These are phyloP conservation scores for Leptographium lundbergii DNA, from an alignment of 2,329 filamentous ascomycete genomes.

Conservation along the genomic window DNA sequence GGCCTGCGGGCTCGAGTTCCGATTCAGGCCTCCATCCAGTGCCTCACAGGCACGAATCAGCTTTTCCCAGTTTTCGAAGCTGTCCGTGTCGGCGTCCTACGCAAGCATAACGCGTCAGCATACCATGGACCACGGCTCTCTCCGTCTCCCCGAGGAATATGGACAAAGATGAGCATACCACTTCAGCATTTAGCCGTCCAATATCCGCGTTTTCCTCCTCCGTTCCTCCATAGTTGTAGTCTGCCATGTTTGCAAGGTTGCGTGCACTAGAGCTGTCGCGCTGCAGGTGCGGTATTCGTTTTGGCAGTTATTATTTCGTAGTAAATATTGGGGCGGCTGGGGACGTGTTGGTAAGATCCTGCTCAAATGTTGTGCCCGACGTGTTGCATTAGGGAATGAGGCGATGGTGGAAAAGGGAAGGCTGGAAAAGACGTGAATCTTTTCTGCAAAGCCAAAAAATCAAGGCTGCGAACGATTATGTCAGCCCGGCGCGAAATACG, in stretches of 20 bases:
- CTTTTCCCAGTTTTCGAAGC: constrained; percentile 91
- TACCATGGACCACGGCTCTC: background rate
- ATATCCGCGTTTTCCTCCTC: constrained; percentile 77
- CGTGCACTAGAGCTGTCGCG: no score
- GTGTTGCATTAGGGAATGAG: background rate
- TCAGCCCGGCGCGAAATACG: background rate
- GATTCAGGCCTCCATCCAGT: constrained; percentile 85
- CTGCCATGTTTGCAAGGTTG: constrained; percentile 41
- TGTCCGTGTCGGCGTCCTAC: constrained; percentile 63
- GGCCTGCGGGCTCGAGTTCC: constrained; percentile 90
- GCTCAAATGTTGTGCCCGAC: background rate
- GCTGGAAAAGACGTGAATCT: background rate
- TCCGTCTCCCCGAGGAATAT: background rate
- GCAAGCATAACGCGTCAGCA: background rate
- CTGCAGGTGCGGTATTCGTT: background rate
- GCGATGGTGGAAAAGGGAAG: background rate
- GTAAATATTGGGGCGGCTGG: no score
- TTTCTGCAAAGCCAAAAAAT: no score
- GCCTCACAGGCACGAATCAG: constrained; percentile 70
- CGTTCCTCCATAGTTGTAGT: constrained; percentile 59
- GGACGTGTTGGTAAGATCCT: no score
- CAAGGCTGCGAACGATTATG: background rate
- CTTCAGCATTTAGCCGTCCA: constrained; percentile 62
- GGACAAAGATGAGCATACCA: constrained; percentile 44
- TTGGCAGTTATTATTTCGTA: background rate